A percentile compares a stretch with the other conserved stretches of the same genome.
Evolutionary conservation across 2,329 filamentous ascomycete genomes (phyloP).

Genomic region (Colletotrichum karsti): DNA sequence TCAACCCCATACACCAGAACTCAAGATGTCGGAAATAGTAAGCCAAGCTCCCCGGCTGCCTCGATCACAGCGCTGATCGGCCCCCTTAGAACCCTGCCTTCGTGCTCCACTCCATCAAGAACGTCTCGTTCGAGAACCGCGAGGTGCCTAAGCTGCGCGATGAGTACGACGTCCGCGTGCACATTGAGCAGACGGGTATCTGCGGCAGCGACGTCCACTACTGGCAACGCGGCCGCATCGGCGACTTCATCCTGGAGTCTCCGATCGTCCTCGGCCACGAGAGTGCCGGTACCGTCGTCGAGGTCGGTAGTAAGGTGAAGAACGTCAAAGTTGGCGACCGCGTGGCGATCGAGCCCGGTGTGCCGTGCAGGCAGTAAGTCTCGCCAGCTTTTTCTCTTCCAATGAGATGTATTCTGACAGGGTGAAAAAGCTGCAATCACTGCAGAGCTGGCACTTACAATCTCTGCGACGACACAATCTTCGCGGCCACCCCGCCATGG

Average conservation of each 20-base stretch:
- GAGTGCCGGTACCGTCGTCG: constrained; percentile 49
- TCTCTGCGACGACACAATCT: constrained; percentile 51
- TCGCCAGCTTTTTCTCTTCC: not conserved
- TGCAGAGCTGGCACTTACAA: constrained; percentile 52
- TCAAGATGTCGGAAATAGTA: constrained; percentile 12
- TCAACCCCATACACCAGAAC: not conserved
- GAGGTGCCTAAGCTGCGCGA: constrained; percentile 47
- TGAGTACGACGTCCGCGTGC: constrained; percentile 51
- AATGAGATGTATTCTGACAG: not conserved
- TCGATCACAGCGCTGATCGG: not conserved
- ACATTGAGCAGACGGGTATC: constrained; percentile 55
- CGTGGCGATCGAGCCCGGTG: constrained; percentile 58
- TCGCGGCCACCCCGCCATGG: constrained; percentile 58
- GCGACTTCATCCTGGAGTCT: constrained; percentile 51
- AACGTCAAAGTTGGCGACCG: constrained; percentile 52
- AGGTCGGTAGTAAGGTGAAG: constrained; percentile 49
- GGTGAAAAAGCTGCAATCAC: constrained; percentile 44
- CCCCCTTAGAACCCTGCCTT: constrained; percentile 51
- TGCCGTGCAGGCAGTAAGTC: constrained; percentile 44
- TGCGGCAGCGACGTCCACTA: constrained; percentile 57
- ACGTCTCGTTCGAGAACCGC: constrained; percentile 53
- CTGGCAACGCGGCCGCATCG: constrained; percentile 56
- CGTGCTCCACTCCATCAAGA: constrained; percentile 53
- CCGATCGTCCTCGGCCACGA: constrained; percentile 59
- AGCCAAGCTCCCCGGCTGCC: not conserved